These are phyloP conservation scores for Mycosphaerella arachidis DNA, from an alignment of 2,329 filamentous ascomycete species.

Conservation along the genomic window DNA sequence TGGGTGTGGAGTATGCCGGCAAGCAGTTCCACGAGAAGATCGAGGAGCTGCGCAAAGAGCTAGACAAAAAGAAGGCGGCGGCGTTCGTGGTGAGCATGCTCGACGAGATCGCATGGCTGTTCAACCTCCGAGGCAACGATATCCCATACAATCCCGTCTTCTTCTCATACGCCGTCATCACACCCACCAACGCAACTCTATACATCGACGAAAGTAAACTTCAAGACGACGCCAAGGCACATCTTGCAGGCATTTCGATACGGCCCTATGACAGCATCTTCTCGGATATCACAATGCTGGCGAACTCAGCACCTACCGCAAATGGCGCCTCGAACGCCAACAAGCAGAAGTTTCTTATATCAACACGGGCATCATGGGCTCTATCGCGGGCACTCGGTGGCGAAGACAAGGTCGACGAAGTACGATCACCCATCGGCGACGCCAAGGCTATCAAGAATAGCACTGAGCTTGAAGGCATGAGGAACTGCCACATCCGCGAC, in stretches of 20 bases:
- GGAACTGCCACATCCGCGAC: conserved; percentile 86
- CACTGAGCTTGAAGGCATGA: conserved; percentile 85
- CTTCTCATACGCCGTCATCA: conserved; percentile 91
- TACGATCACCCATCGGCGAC: conserved; percentile 80
- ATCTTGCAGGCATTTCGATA: conserved; percentile 68
- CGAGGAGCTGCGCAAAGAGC: conserved; percentile 78
- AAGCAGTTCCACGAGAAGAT: conserved; percentile 81
- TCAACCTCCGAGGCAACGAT: conserved; percentile 90
- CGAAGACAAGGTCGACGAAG: conserved; percentile 77
- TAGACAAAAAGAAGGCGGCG: conserved; percentile 81
- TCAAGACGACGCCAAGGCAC: conserved; percentile 60
- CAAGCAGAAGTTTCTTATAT: conserved; percentile 71
- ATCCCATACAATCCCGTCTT: conserved; percentile 98
- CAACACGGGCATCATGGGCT: conserved; percentile 89
- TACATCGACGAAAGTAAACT: conserved; percentile 83
- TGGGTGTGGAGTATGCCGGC: conserved; percentile 70
- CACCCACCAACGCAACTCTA: conserved; percentile 67
- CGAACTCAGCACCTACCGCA: conserved; percentile 36
- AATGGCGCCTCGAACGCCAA: conserved; percentile 28
- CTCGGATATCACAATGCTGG: conserved; percentile 65
- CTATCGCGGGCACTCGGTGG: conserved; percentile 81
- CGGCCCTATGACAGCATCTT: conserved; percentile 82
- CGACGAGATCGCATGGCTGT: conserved; percentile 97
- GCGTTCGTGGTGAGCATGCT: conserved; percentile 92
- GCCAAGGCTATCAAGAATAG: conserved; percentile 94